phyloP scores from a whole-genome alignment of 805 yeast genomes.

The Wickerhamomyces strasburgensis region DNA sequence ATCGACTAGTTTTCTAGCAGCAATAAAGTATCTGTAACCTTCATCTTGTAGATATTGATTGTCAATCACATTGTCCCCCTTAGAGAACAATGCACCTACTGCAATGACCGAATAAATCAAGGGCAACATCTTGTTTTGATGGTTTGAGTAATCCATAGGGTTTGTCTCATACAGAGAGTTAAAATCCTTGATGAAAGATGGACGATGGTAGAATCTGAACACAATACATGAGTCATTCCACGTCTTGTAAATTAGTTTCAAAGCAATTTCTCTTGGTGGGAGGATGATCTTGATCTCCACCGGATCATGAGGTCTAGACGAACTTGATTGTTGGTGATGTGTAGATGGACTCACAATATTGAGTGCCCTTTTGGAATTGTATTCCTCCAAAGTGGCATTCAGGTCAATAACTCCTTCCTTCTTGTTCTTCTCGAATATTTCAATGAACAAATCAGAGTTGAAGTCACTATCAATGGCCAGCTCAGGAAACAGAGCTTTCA shows the following conservation, averaged over 20 bases:
- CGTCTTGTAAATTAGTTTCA: constrained; percentile 67
- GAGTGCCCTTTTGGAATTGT: constrained; percentile 5
- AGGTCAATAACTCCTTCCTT: constrained; percentile 17
- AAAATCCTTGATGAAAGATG: constrained; percentile 69
- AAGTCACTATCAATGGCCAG: constrained; percentile 11
- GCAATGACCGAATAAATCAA: constrained; percentile 81
- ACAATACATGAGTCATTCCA: constrained; percentile 86
- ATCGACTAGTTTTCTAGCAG: constrained; percentile 79
- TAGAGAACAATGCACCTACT: constrained; percentile 73
- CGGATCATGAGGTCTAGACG: constrained; percentile 25
- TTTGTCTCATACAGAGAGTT: constrained; percentile 74
- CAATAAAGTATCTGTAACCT: constrained; percentile 79
- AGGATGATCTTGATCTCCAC: constrained; percentile 50
- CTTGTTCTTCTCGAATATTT: constrained; percentile 15
- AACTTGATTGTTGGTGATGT: not conserved
- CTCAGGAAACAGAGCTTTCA: constrained; percentile 18
- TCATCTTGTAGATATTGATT: constrained; percentile 43
- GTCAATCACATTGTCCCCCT: constrained; percentile 28
- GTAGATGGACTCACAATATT: constrained; percentile 21
- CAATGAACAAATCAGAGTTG: constrained; percentile 15
- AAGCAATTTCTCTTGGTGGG: constrained; percentile 73
- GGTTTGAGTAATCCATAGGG: constrained; percentile 67
- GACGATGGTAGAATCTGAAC: constrained; percentile 82
- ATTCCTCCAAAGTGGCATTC: constrained; percentile 15
- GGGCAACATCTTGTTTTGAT: constrained; percentile 77